Conservation (phyloP, 352 stramenopile species). For the Aphanomyces stellatus region DNA sequence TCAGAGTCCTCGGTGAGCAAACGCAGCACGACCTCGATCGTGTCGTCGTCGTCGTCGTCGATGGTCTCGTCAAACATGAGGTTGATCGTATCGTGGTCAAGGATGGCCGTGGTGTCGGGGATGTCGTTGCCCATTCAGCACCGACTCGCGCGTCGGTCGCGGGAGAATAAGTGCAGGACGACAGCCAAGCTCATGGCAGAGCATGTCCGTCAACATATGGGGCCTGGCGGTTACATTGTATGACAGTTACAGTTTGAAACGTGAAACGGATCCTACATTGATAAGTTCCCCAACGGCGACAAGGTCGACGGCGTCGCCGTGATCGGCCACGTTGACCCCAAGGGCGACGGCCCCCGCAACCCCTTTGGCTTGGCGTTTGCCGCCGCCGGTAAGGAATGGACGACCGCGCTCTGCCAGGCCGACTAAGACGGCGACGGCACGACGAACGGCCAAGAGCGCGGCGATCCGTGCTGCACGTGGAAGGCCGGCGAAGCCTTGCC, state of each 20-base stretch:
- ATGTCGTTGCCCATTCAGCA: neutral
- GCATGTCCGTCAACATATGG: too few relatives aligned
- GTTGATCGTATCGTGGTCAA: neutral
- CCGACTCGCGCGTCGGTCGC: too few relatives aligned
- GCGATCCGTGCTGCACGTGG: conserved; percentile 75
- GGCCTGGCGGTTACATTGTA: too few relatives aligned
- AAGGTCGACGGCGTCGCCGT: conserved; percentile 25
- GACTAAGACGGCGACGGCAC: conserved; percentile 73
- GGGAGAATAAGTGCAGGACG: too few relatives aligned
- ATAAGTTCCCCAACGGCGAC: conserved; percentile 29
- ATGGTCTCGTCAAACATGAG: too few relatives aligned
- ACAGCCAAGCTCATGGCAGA: too few relatives aligned
- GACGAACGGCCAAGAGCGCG: conserved; percentile 80
- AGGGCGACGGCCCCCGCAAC: conserved; percentile 29
- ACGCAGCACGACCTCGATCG: neutral
- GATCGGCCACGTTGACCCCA: conserved; percentile 25
- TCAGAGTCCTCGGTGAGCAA: too few relatives aligned
- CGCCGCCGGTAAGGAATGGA: conserved; percentile 27
- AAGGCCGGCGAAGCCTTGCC: conserved; percentile 23
- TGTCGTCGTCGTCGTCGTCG: neutral
- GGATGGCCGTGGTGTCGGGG: neutral
- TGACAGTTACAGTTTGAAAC: too few relatives aligned
- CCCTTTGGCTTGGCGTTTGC: conserved; percentile 42
- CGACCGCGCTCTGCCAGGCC: conserved; percentile 37
- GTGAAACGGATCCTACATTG: too few relatives aligned